These are phyloP conservation scores for Amanita exitialis DNA, from an alignment of 768 basidiomycete species.

Conservation along the genomic window DNA sequence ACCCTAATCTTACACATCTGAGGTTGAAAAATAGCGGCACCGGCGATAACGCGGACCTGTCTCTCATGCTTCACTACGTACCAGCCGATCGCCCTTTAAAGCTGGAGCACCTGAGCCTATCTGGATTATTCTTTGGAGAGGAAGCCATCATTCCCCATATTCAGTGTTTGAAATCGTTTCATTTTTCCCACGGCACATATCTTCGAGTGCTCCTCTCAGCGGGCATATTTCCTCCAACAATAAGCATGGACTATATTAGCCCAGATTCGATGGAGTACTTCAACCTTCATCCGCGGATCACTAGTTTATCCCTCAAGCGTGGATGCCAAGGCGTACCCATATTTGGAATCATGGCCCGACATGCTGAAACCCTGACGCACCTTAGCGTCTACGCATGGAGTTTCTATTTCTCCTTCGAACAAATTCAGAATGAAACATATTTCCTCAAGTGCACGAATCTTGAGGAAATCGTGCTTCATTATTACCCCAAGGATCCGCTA, in stretches of 20 bases:
- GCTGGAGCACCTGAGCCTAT: background rate
- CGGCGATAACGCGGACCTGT: background rate
- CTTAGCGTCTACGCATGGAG: background rate
- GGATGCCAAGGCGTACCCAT: background rate
- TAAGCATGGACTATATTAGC: background rate
- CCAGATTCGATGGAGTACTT: background rate
- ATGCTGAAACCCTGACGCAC: background rate
- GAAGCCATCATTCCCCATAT: background rate
- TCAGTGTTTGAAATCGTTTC: background rate
- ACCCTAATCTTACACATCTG: background rate
- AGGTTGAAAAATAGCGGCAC: background rate
- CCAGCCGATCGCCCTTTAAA: background rate
- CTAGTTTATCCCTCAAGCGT: background rate
- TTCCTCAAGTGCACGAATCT: background rate
- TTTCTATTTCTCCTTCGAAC: background rate
- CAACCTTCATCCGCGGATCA: background rate
- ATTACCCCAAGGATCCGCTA: background rate
- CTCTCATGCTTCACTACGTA: background rate
- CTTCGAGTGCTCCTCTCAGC: background rate
- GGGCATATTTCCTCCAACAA: background rate
- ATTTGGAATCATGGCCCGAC: background rate
- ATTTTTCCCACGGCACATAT: background rate
- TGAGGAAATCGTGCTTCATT: background rate
- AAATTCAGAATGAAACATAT: background rate
- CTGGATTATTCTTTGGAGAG: background rate